phyloP scores from a whole-genome alignment of 768 basidiomycete species.

The Mycena leptocephala region DNA sequence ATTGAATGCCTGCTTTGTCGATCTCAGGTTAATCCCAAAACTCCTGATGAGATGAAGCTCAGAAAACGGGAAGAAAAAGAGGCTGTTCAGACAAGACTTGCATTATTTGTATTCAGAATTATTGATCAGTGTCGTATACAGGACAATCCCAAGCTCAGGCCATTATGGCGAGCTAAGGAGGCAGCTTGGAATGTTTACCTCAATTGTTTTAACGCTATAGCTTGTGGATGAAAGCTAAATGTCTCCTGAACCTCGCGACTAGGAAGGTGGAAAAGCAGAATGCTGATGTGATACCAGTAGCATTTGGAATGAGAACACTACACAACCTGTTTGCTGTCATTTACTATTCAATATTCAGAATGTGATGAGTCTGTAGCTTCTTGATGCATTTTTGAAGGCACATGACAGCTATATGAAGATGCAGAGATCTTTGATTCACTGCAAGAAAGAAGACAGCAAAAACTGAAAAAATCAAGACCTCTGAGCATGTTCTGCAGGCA shows the following conservation, averaged over 20 bases:
- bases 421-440: background rate
- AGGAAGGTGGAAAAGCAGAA: background rate
- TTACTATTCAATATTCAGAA: background rate
- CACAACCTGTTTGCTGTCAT: background rate
- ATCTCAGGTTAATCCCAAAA: background rate
- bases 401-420: background rate
- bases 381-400: background rate
- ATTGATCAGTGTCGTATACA: background rate
- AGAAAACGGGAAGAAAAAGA: background rate
- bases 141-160: background rate
- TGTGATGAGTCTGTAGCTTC: background rate
- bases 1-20: background rate
- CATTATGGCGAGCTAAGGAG: background rate
- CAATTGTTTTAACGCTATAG: background rate
- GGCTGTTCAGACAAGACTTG: too few species aligned
- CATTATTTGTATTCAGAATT: background rate
- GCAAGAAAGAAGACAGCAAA: background rate
- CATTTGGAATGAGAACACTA: background rate
- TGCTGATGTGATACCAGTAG: background rate
- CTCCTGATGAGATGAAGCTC: background rate
- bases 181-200: background rate
- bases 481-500: background rate
- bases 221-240: background rate
- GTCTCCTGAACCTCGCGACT: background rate
- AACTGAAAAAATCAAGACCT: background rate